These are phyloP conservation scores for Yarrowia alimentaria DNA, from an alignment of 805 yeast species.

Conservation along the genomic window DNA sequence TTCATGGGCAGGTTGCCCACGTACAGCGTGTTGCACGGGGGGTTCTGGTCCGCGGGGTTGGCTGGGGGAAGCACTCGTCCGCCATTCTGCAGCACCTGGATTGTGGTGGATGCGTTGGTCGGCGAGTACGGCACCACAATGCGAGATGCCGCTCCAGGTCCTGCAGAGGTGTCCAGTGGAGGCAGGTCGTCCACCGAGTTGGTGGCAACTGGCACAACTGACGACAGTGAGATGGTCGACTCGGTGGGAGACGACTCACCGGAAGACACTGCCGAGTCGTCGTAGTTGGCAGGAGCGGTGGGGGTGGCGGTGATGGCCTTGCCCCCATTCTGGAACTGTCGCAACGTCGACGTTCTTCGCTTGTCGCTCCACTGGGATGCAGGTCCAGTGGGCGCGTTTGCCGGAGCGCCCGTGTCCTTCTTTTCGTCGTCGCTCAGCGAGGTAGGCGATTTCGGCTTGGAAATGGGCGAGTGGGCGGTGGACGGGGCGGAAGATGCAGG, in stretches of 20 bases:
- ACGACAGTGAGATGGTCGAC: conserved; percentile 15
- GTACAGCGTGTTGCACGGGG: conserved; percentile 95
- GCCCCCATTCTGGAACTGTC: conserved; percentile 23
- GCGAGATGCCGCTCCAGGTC: conserved; percentile 29
- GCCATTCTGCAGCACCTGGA: conserved; percentile 42
- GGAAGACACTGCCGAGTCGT: conserved; percentile 4
- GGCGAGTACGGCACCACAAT: conserved; percentile 39
- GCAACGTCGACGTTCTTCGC: conserved; percentile 22
- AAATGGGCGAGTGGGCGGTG: conserved; percentile 24
- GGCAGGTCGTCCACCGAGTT: conserved; percentile 26
- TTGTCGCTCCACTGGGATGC: conserved; percentile 28
- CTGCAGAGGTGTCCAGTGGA: conserved; percentile 25
- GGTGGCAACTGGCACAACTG: conserved; percentile 16
- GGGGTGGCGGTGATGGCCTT: conserved; percentile 17
- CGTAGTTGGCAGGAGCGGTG: conserved; percentile 20
- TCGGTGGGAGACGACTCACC: conserved; percentile 18
- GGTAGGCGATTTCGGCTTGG: conserved; percentile 17
- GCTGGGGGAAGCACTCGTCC: conserved; percentile 54
- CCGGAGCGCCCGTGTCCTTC: conserved; percentile 4
- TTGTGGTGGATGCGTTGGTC: conserved; percentile 37
- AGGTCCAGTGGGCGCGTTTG: conserved; percentile 26
- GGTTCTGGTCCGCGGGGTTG: conserved; percentile 98
- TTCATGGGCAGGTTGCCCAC: conserved; percentile 98
- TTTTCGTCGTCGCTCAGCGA: conserved; percentile 1
- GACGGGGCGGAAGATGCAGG: conserved; percentile 11